phyloP scores from a whole-genome alignment of 257 asterid species.

The Fraxinus quadrangulata region DNA sequence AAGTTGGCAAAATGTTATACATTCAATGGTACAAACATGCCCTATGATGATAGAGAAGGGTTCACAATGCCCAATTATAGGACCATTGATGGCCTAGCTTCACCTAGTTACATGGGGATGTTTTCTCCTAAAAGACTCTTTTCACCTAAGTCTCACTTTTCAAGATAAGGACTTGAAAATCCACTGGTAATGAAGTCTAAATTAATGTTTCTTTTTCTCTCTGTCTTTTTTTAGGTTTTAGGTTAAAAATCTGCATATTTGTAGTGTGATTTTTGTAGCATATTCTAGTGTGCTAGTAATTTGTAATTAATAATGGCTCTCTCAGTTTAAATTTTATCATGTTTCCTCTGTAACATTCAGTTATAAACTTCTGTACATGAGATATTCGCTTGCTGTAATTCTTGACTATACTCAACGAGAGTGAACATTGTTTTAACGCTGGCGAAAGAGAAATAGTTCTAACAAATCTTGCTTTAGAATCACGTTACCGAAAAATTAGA shows the following conservation, averaged over 20 bases:
- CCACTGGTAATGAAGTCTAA: neutral
- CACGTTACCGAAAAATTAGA: too few species aligned
- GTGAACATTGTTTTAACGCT: too few species aligned
- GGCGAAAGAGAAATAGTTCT: too few species aligned
- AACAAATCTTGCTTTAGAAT: too few species aligned
- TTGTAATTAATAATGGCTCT: neutral
- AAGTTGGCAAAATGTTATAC: constrained; percentile 72
- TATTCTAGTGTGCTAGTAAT: neutral
- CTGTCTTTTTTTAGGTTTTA: neutral
- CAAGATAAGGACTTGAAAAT: constrained; percentile 24
- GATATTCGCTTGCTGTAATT: too few species aligned
- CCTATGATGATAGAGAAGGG: constrained; percentile 36
- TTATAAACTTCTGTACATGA: too few species aligned
- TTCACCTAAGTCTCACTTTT: constrained; percentile 38
- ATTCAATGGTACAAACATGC: constrained; percentile 50
- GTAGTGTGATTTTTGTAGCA: neutral
- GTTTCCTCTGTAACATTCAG: neutral
- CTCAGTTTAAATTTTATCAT: too few species aligned
- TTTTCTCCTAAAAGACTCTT: constrained; percentile 43
- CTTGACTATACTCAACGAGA: too few species aligned
- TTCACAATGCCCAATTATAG: constrained; percentile 20
- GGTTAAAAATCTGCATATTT: too few species aligned
- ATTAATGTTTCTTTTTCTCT: neutral
- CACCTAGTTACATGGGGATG: constrained; percentile 39
- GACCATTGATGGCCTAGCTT: constrained; percentile 32